Base-by-base conservation (phyloP, 2,329 filamentous ascomycete species). In the Grosmannia huntii region DNA sequence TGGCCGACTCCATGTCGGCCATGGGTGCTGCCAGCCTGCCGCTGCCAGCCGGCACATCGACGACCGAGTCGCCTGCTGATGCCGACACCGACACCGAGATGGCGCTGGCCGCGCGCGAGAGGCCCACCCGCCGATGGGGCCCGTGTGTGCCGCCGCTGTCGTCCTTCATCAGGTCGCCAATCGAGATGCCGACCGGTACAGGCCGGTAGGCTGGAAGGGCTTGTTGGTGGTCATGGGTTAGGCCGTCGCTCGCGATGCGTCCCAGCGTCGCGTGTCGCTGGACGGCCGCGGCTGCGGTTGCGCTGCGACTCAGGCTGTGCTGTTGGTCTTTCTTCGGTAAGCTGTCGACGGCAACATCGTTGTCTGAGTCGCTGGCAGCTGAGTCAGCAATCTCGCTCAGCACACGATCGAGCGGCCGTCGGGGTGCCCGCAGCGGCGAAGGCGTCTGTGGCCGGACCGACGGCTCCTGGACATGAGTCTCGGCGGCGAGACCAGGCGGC, bases 351-450 rank as follows among this genome's bases (percentile, higher is more conserved):
- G 25, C 58, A 4, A 64, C 64, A 16, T 62, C 61, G 11, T 64
- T 62, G 57, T 63, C 60, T 2, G 63, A 60, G 21, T 65, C 65
- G 19, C 67, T 66, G 2, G 62, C 66, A 19, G 68, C 71, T 2
- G 76, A 79, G 62, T 73, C 73, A n/a, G 70, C 71, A 14, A 76
- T 65, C 59, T 74, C 72, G 60, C 70, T 73, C 2, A 66, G 64
- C 23, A 72, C 67, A 7, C 72, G 66, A 52, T 65, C 65, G 0
- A 73, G 58, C 0, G 66, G 61, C 48, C 69, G 66, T 23, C 66
- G 16, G 62, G 36, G 57, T 23, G 11, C 38, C 48, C 19, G 31
- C 2, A 9, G 25, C 3, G 19, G 55, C 3, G 36, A 48, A 4
- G 51, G 27, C n/a, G 49, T 33, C 2, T 6, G 49, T 31, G 25